Percentiles rank a stretch among this genome's conserved stretches.
phyloP scores from a whole-genome alignment of 257 asterid species.

The Gentiana dahurica region DNA sequence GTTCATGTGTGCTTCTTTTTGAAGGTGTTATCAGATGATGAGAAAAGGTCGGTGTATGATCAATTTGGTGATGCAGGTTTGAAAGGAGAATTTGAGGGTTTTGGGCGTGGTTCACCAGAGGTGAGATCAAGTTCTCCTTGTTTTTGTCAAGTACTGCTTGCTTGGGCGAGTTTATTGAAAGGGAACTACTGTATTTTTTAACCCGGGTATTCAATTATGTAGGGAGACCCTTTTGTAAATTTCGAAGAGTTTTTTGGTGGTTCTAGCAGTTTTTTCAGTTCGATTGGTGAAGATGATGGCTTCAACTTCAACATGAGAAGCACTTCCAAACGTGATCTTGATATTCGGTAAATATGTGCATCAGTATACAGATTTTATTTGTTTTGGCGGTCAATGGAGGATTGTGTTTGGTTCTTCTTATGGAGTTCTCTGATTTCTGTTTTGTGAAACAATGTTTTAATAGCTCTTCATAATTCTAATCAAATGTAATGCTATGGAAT shows the following conservation, averaged over 20 bases:
- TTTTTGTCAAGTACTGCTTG: neutral
- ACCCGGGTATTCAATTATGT: conserved; percentile 6
- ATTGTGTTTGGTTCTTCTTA: neutral
- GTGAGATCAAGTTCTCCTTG: conserved; percentile 29
- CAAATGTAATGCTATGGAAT: neutral
- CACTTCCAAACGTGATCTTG: conserved; percentile 54
- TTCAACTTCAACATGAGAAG: conserved; percentile 42
- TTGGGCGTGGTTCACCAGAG: conserved; percentile 51
- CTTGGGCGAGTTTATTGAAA: conserved; percentile 2
- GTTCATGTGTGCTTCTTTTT: too few species aligned
- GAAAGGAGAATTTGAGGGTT: conserved; percentile 51
- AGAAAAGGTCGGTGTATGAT: conserved; percentile 80
- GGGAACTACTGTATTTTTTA: neutral
- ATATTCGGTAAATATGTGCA: conserved; percentile 49
- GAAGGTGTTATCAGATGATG: conserved; percentile 82
- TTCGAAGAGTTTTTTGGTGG: conserved; percentile 77
- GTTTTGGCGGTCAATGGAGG: too few species aligned
- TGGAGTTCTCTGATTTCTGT: neutral
- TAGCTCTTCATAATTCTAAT: neutral
- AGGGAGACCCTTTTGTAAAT: conserved; percentile 84
- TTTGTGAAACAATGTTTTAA: neutral
- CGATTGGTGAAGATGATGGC: conserved; percentile 42
- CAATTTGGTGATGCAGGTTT: conserved; percentile 87
- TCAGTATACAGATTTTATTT: neutral
- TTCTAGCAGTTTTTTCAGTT: conserved; percentile 53